Evolutionary conservation across 2,329 filamentous ascomycete genomes (phyloP).

Genomic region (Claviceps fusiformis): DNA sequence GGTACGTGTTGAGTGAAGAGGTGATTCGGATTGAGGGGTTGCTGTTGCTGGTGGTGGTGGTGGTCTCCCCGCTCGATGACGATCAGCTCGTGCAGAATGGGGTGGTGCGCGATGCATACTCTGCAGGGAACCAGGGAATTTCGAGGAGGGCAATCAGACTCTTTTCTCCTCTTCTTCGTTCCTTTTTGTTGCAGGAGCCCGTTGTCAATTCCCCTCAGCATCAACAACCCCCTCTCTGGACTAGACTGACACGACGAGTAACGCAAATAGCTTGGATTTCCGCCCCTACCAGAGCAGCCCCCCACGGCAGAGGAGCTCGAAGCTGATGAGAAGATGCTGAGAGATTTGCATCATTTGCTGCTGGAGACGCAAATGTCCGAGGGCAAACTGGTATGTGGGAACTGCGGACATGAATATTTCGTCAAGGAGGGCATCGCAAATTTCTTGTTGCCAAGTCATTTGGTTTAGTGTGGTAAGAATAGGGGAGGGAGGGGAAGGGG

Average conservation of each 20-base stretch:
- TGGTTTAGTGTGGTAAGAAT: conserved; percentile 36
- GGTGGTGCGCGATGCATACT: background rate
- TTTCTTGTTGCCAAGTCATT: conserved; percentile 83
- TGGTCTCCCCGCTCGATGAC: background rate
- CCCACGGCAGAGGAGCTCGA: conserved; percentile 50
- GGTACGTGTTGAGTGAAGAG: conserved; percentile 31
- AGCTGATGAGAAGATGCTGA: conserved; percentile 54
- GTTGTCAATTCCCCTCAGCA: background rate
- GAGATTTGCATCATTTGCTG: conserved; percentile 67
- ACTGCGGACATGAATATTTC: conserved; percentile 86
- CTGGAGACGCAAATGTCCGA: conserved; percentile 82
- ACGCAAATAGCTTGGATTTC: conserved; percentile 59
- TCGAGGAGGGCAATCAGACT: background rate
- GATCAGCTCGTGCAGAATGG: background rate
- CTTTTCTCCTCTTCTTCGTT: background rate
- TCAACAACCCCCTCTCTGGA: background rate
- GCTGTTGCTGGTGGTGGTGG: background rate
- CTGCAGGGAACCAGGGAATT: too few species aligned
- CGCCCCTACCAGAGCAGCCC: conserved; percentile 51
- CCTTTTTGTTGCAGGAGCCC: background rate
- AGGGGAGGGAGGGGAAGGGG: conserved; percentile 72
- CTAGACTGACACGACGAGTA: background rate
- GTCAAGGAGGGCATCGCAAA: conserved; percentile 95
- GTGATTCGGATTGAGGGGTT: background rate
- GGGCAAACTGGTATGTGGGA: conserved; percentile 79